These are phyloP conservation scores for Huntiella abstrusa DNA, from an alignment of 2,329 filamentous ascomycete genomes.

Conservation along the genomic window DNA sequence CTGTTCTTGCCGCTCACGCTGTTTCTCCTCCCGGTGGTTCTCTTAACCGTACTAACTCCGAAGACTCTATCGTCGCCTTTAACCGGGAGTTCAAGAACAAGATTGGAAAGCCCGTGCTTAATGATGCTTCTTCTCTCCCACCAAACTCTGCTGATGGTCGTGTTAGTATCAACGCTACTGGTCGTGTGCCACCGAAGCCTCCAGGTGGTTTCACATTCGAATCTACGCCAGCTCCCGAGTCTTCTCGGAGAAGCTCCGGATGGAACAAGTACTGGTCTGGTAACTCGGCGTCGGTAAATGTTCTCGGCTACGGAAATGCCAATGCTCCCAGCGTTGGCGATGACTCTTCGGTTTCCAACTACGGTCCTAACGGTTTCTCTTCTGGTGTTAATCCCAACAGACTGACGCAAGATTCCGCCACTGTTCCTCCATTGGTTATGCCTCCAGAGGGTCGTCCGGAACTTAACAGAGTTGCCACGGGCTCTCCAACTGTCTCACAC, in stretches of 20 bases:
- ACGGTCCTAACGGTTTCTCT: constrained; percentile 17
- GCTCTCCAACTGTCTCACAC: constrained; percentile 49
- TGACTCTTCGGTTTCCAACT: constrained; percentile 24
- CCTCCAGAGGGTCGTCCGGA: constrained; percentile 36
- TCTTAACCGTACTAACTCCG: constrained; percentile 22
- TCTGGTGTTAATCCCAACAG: constrained; percentile 26
- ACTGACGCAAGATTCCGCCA: constrained; percentile 46
- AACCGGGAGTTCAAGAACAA: constrained; percentile 44
- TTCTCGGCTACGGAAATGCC: constrained; percentile 39
- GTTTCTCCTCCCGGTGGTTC: neutral
- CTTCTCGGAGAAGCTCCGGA: constrained; percentile 43
- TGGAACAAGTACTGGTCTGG: constrained; percentile 67
- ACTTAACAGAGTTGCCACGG: constrained; percentile 47
- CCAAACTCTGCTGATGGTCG: neutral
- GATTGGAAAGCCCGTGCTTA: constrained; percentile 42
- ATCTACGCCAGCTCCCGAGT: constrained; percentile 12
- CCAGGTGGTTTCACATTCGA: constrained; percentile 5
- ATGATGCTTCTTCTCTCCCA: constrained; percentile 13
- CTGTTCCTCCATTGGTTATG: constrained; percentile 49
- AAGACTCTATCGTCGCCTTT: constrained; percentile 35
- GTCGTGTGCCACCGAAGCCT: constrained; percentile 7
- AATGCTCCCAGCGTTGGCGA: constrained; percentile 24
- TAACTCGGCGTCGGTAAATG: constrained; percentile 44
- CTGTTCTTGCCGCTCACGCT: neutral
- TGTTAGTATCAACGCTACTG: constrained; percentile 9